Base-by-base conservation (phyloP, 441 rosid genomes). In the Capsella rubella region DNA sequence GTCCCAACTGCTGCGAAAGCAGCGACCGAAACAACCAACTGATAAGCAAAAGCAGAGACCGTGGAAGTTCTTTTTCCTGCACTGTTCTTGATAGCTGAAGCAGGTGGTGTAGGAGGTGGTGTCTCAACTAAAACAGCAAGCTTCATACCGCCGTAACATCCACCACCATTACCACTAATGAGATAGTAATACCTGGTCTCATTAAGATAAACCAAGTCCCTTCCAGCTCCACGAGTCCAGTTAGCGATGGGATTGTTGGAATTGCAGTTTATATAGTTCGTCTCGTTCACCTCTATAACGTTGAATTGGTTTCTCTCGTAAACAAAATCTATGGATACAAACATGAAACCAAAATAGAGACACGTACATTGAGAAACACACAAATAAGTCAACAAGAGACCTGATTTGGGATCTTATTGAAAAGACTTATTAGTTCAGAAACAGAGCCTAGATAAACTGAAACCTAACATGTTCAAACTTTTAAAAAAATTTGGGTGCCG, bases 271-370 rank as follows among this genome's bases (percentile, higher is more conserved):
- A 82, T 82, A 28, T 92, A 95, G 67, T 85, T 83, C 0, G 95
- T 90, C 70, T 89, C 69, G 84, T 92, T 95, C 82, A 95, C 99
- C 82, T 92, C 97, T 11, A 95, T 81, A 63, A 95, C 88, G 37
- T 86, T 82, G 88, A 79, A 79, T 77, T 95, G 97, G 85, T 90
- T 83, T 84, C 98, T 89, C 64, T 95, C 95, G 32, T 92, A 92
- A 74, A 92, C 96, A 35, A 95, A 95, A 79, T 72, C 99, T 95
- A 81, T 58, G 14, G 27, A 28, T 10, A 76, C 21, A 29, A 49
- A 32, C 34, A 67, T 14, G 2, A 57, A 45, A 40, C 31, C 64
- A 67, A 32, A 45, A 8, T 4, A 57, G 29, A 56, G 46, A 65
- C 34, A 62, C 46, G 29, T 21, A 21, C 46, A 42, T 12, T 11